A percentile compares a stretch with the other conserved stretches of the same genome.
These are phyloP conservation scores for Leccinum subfulvum DNA, from an alignment of 1,284 basidiomycete species.

Conservation along the genomic window DNA sequence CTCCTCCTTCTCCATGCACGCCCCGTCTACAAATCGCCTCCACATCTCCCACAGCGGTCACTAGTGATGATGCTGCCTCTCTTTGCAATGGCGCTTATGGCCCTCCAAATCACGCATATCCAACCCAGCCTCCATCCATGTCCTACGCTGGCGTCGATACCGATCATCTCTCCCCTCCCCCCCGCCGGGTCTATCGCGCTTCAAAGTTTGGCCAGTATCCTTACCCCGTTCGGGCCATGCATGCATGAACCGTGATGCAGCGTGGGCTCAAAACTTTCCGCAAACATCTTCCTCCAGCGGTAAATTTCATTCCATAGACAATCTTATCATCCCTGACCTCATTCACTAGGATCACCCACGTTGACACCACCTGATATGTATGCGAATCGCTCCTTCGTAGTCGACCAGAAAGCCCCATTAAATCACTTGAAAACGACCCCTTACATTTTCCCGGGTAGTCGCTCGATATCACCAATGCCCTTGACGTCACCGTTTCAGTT, in stretches of 20 bases:
- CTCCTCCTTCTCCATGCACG: slow-evolving; percentile 37
- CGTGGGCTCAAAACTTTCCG: slow-evolving; percentile 49
- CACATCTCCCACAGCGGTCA: slow-evolving; percentile 35
- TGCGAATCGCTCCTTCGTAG: too few species aligned
- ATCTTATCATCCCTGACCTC: slow-evolving; percentile 35
- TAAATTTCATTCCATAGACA: slow-evolving; percentile 42
- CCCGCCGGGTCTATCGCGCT: slow-evolving; percentile 40
- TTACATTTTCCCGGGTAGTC: too few species aligned
- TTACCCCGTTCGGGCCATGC: slow-evolving; percentile 34
- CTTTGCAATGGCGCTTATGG: slow-evolving; percentile 46
- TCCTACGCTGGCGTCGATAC: slow-evolving; percentile 40
- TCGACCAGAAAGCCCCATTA: too few species aligned
- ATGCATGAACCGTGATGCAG: slow-evolving; percentile 44
- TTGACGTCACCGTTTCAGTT: slow-evolving; percentile 51
- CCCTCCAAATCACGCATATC: slow-evolving; percentile 39
- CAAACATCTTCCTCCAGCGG: slow-evolving; percentile 45
- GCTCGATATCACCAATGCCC: too few species aligned
- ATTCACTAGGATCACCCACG: slow-evolving; percentile 54
- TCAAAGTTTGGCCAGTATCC: slow-evolving; percentile 44
- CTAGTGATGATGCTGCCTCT: slow-evolving; percentile 44
- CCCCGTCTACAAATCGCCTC: slow-evolving; percentile 24
- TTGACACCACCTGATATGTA: slow-evolving; percentile 43
- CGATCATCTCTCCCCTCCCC: slow-evolving; percentile 34
- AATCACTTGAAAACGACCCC: too few species aligned
- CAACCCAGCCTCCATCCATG: slow-evolving; percentile 48